Evolutionary conservation across 1,284 basidiomycete species (phyloP).

Genomic region (Boletellus deceptivus): DNA sequence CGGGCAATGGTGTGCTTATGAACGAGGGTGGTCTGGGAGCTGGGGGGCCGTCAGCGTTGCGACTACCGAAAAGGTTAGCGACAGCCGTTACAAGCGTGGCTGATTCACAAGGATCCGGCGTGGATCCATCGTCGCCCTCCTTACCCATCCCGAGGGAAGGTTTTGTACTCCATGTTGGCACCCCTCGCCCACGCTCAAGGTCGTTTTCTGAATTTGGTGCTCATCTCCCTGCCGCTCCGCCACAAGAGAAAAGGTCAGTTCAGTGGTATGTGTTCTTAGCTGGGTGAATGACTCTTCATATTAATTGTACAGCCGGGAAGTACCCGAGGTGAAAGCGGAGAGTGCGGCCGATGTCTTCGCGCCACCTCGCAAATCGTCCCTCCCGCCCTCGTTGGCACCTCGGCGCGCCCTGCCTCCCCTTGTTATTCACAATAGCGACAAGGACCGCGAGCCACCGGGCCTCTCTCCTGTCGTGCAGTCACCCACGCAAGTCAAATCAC

Average conservation of each 20-base stretch:
- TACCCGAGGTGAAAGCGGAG: constrained; percentile 14
- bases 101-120: neutral
- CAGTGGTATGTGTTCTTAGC: neutral
- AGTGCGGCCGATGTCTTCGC: neutral
- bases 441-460: constrained; percentile 5
- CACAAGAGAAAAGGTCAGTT: constrained; percentile 23
- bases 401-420: constrained; percentile 22
- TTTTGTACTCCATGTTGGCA: constrained; percentile 56
- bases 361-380: constrained; percentile 6
- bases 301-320: constrained; percentile 22
- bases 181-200: constrained; percentile 60
- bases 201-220: constrained; percentile 70
- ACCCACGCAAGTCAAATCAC: constrained; percentile 9
- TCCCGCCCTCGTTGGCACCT: constrained; percentile 25
- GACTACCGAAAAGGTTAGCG: constrained; percentile 20
- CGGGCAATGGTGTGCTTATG: neutral
- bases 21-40: neutral
- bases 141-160: constrained; percentile 52
- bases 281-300: neutral
- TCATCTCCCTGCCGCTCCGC: neutral
- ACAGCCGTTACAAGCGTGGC: neutral
- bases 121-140: neutral
- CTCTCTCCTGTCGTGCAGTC: constrained; percentile 10
- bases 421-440: constrained; percentile 7
- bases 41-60: constrained; percentile 1